These are phyloP conservation scores for Asterochloris erici DNA, from an alignment of 139 green algal species.

Conservation along the genomic window DNA sequence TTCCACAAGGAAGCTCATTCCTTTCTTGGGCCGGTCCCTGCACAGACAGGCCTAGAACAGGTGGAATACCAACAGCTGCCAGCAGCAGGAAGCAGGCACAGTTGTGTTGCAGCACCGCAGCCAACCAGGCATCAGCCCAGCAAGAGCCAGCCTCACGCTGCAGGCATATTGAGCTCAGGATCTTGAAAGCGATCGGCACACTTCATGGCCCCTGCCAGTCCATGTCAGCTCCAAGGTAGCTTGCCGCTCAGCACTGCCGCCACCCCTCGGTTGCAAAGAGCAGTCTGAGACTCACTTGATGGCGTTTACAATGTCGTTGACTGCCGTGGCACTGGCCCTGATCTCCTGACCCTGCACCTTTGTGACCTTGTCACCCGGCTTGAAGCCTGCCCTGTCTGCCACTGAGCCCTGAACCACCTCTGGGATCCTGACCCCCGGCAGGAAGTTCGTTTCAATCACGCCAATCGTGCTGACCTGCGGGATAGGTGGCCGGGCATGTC, in stretches of 20 bases:
- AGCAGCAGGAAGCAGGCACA: background rate
- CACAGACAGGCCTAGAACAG: background rate
- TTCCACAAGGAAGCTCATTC: conserved; percentile 27
- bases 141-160: too few species aligned
- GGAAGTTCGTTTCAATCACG: conserved; percentile 56
- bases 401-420: conserved; percentile 45
- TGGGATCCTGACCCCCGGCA: conserved; percentile 73
- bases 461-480: conserved; percentile 70
- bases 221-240: too few species aligned
- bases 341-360: conserved; percentile 50
- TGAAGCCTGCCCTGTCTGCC: conserved; percentile 64
- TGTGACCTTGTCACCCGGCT: conserved; percentile 70
- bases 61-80: background rate
- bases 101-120: too few species aligned
- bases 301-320: conserved; percentile 53
- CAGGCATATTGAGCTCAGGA: too few species aligned
- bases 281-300: conserved; percentile 45
- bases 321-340: conserved; percentile 18
- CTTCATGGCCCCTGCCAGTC: too few species aligned
- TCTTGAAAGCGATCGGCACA: too few species aligned
- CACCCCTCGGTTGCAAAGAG: too few species aligned
- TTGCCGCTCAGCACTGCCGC: too few species aligned
- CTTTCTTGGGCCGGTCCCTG: conserved; percentile 37
- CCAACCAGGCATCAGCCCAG: too few species aligned
- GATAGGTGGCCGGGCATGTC: too few species aligned